A percentile compares a stretch with the other conserved stretches of the same genome.
Conservation (phyloP, 208 protist genomes). For the Leishmania tropica region DNA sequence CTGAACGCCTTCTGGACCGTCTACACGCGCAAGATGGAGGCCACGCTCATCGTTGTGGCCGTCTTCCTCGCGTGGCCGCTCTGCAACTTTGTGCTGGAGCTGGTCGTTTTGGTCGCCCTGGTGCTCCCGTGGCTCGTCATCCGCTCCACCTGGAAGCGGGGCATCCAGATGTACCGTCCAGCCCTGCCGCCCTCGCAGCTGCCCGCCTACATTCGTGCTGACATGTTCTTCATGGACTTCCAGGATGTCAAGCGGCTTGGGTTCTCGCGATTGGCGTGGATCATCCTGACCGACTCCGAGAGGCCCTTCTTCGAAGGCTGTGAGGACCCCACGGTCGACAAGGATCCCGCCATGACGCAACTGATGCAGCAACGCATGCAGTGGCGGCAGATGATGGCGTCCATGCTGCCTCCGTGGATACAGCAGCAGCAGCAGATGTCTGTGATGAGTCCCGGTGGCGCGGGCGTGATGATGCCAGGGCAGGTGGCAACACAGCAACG, state of each 20-base stretch:
- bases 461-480: slow-evolving; percentile 11
- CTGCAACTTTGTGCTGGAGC: slow-evolving; percentile 61
- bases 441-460: slow-evolving; percentile 22
- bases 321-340: slow-evolving; percentile 59
- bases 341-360: slow-evolving; percentile 67
- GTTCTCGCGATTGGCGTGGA: slow-evolving; percentile 76
- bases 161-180: slow-evolving; percentile 68
- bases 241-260: slow-evolving; percentile 69
- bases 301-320: slow-evolving; percentile 54
- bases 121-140: slow-evolving; percentile 74
- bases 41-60: slow-evolving; percentile 56
- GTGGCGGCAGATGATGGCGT: slow-evolving; percentile 45
- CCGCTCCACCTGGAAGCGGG: slow-evolving; percentile 59
- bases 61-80: slow-evolving; percentile 85
- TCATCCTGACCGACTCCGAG: slow-evolving; percentile 64
- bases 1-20: slow-evolving; percentile 61
- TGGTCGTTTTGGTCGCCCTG: slow-evolving; percentile 57
- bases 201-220: slow-evolving; percentile 76
- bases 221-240: slow-evolving; percentile 92
- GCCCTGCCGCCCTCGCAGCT: slow-evolving; percentile 66
- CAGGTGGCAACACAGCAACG: neutral
- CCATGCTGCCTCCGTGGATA: slow-evolving; percentile 38
- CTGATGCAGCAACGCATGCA: slow-evolving; percentile 50
- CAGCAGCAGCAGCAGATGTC: neutral
- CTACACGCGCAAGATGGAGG: slow-evolving; percentile 55